phyloP scores from a whole-genome alignment of 352 stramenopile species.

The Thalassiosira livingstoniorum region DNA sequence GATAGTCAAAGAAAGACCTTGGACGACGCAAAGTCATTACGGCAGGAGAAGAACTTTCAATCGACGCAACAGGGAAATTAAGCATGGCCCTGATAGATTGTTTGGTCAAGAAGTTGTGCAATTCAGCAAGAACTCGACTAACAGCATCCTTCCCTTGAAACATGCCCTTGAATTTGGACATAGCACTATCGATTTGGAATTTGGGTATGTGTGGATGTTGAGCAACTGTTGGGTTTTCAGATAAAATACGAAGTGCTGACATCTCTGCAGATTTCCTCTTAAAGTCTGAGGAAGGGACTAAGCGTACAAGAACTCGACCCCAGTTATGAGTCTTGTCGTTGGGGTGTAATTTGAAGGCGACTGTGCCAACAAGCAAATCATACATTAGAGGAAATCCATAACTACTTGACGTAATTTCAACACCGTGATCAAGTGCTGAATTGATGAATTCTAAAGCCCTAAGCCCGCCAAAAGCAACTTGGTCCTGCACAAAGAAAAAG shows the following conservation, averaged over 20 bases:
- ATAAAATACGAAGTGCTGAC: constrained; percentile 84
- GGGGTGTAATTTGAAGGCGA: constrained; percentile 87
- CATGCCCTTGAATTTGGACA: constrained; percentile 89
- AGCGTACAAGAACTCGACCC: constrained; percentile 84
- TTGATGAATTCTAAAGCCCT: constrained; percentile 87
- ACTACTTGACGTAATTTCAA: constrained; percentile 83
- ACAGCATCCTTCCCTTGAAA: constrained; percentile 89
- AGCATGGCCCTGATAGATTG: constrained; percentile 82
- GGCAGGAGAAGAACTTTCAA: constrained; percentile 70
- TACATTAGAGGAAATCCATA: constrained; percentile 90
- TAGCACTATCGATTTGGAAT: constrained; percentile 85
- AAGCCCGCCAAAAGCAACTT: constrained; percentile 85
- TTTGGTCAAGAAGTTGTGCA: constrained; percentile 84
- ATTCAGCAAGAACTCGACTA: constrained; percentile 79
- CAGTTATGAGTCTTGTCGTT: constrained; percentile 88
- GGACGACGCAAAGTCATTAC: constrained; percentile 82
- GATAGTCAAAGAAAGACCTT: constrained; percentile 85
- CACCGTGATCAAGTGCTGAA: constrained; percentile 74
- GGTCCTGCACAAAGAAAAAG: constrained; percentile 64
- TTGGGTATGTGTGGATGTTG: constrained; percentile 87
- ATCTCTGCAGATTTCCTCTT: constrained; percentile 85
- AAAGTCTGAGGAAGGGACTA: constrained; percentile 85
- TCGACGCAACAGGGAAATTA: constrained; percentile 65
- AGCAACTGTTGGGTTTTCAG: constrained; percentile 83
- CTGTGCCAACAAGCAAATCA: constrained; percentile 88